phyloP scores from a whole-genome alignment of 1,284 basidiomycete genomes.

The Microbotryomycetes sp. region DNA sequence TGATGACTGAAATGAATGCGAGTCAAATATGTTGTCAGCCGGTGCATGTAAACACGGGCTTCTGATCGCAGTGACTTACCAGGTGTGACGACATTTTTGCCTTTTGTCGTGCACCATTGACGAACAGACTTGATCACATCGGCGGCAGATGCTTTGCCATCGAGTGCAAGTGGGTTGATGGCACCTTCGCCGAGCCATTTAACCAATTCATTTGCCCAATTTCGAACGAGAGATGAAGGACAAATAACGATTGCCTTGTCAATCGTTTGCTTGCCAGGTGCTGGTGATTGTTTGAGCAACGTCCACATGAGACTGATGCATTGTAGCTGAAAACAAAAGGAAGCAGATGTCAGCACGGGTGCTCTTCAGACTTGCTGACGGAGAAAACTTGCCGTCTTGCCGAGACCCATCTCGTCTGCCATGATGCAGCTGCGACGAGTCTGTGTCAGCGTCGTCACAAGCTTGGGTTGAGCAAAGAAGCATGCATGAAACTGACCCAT shows the following conservation, averaged over 20 bases:
- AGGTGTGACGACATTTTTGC: conserved; percentile 80
- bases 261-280: conserved; percentile 75
- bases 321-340: conserved; percentile 52
- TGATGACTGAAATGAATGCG: conserved; percentile 84
- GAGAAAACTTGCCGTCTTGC: conserved; percentile 45
- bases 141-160: conserved; percentile 80
- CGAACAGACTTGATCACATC: conserved; percentile 70
- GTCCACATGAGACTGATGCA: conserved; percentile 97
- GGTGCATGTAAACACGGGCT: background rate
- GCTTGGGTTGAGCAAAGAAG: background rate
- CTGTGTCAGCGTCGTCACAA: background rate
- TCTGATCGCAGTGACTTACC: conserved; percentile 49
- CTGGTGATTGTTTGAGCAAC: conserved; percentile 90
- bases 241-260: conserved; percentile 98
- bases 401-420: conserved; percentile 97
- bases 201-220: conserved; percentile 96
- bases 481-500: conserved; percentile 50
- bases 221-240: conserved; percentile 91
- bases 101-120: conserved; percentile 78
- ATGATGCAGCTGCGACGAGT: conserved; percentile 64
- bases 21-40: background rate
- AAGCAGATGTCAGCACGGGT: background rate
- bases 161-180: conserved; percentile 71
- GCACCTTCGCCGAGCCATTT: conserved; percentile 90
- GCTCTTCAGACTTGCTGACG: too few relatives aligned